Base-by-base conservation (phyloP, 2,329 filamentous ascomycete genomes). In the Fusarium torulosum region DNA sequence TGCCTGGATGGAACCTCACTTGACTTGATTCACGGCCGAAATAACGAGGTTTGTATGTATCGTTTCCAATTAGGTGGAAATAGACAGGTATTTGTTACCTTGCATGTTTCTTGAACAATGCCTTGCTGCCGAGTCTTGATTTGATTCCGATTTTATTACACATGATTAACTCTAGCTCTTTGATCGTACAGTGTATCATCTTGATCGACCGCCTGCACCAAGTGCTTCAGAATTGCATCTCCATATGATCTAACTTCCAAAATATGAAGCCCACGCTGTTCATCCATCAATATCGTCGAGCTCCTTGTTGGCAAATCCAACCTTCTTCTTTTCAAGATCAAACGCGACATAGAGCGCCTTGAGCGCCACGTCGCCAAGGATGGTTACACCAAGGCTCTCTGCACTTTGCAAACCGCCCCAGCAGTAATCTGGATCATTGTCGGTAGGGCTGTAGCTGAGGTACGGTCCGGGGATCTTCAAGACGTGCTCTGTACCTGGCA, bases 311-410 rank as follows among this genome's bases (percentile, higher is more conserved):
- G 82, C 83, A 60, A 85, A 80, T 2, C 83, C 83, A 25, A 80
- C 72, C 17, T 69, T 74, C 15, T 75, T 73, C 15, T 70, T 75
- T 47, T 81, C 79, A 13, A 84, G 67, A 47, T 93, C 90, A 76
- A 93, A 93, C 46, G 93, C 87, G 29, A 90, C 88, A 75, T 91
- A 94, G 66, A 91, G 83, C 55, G 86, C 86, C 86, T 96, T 96
- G 69, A 96, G 84, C 81, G 94, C 92, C 56, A 91, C 83, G 63
- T 94, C 91, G 11, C 93, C 93, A 56, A 94, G 86, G 74, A 96
- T 93, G 56, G 84, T 87, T 66, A 90, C 83, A 3, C 75, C 73
- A 49, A 82, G 70, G 23, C 73, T 74, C 17, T 77, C 78, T 42
- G 82, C 77, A 33, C 80, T 83, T 82, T 96, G 93, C 66, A 96